Percentiles rank a stretch among this genome's conserved stretches.
Conservation (phyloP, 208 protist genomes). For the Trypanosoma avium region DNA sequence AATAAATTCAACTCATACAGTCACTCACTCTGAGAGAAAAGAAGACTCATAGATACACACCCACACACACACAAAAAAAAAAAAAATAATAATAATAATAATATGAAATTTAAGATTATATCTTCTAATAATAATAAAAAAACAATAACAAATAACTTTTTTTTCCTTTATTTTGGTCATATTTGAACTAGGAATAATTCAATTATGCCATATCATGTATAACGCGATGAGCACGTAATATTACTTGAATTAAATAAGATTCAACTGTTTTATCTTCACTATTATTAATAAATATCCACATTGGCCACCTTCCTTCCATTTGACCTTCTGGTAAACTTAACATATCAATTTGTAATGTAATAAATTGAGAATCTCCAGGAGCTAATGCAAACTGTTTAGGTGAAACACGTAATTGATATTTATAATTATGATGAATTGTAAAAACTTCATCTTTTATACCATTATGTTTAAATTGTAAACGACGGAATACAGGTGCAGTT, state of each 20-base stretch:
- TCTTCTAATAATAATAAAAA: neutral
- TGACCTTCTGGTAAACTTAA: conserved; percentile 71
- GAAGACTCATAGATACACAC: neutral
- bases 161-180: too few relatives aligned
- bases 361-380: conserved; percentile 70
- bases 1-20: too few relatives aligned
- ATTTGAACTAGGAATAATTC: too few relatives aligned
- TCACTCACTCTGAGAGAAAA: too few relatives aligned
- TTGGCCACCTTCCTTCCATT: conserved; percentile 84
- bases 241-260: conserved; percentile 82
- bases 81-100: neutral
- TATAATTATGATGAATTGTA: conserved; percentile 85
- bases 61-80: neutral
- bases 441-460: conserved; percentile 69
- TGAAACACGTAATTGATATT: conserved; percentile 69
- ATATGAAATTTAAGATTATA: neutral
- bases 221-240: conserved; percentile 70
- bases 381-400: conserved; percentile 73
- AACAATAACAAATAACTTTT: neutral
- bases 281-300: conserved; percentile 92
- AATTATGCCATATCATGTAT: conserved; percentile 22
- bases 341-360: conserved; percentile 75
- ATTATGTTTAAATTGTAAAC: conserved; percentile 74
- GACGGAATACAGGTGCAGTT: conserved; percentile 71
- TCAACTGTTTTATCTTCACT: conserved; percentile 81